These are phyloP conservation scores for Meyerozyma carpophila DNA, from an alignment of 1,139 yeast genomes.

Conservation along the genomic window DNA sequence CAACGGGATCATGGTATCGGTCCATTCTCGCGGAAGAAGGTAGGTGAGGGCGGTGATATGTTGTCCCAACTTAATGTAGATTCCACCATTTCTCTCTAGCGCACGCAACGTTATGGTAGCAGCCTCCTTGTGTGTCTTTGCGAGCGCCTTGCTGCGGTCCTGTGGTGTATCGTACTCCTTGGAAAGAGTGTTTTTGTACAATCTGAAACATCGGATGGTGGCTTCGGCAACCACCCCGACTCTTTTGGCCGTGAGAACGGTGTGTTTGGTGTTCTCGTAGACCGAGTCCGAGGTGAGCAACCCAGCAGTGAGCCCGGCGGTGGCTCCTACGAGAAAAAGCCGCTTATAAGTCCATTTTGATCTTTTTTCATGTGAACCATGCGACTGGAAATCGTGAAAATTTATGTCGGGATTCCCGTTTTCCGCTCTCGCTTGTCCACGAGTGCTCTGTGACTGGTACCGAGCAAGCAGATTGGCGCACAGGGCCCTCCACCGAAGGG, in stretches of 20 bases:
- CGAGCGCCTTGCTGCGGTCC: constrained; percentile 51
- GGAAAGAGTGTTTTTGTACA: constrained; percentile 57
- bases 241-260: constrained; percentile 43
- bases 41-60: constrained; percentile 91
- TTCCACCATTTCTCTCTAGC: constrained; percentile 81
- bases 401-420: background rate
- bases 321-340: constrained; percentile 14
- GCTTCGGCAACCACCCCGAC: constrained; percentile 62
- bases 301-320: constrained; percentile 25
- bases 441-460: background rate
- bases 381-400: background rate
- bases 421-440: background rate
- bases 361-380: background rate
- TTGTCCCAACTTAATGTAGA: constrained; percentile 91
- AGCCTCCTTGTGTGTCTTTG: constrained; percentile 59
- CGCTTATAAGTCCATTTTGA: background rate
- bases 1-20: constrained; percentile 85
- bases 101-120: constrained; percentile 79
- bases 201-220: constrained; percentile 54
- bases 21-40: constrained; percentile 90
- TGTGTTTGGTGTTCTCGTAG: constrained; percentile 22
- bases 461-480: background rate
- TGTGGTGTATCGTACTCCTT: constrained; percentile 39
- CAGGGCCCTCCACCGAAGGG: background rate
- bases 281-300: constrained; percentile 11